Base-by-base conservation (phyloP, 257 asterid species). In the Nicotiana benthamiana region DNA sequence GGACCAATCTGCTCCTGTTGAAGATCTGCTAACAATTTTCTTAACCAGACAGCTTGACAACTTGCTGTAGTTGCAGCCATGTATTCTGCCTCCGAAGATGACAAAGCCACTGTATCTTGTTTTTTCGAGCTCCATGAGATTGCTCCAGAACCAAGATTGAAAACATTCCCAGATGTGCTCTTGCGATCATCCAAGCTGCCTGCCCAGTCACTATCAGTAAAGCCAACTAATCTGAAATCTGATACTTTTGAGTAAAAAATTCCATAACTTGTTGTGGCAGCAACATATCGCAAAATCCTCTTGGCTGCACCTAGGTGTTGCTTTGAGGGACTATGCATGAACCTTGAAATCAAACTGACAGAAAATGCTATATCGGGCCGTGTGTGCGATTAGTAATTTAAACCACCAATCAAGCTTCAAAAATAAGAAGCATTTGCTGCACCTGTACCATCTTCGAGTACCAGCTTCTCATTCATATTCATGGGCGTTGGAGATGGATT, bases 401-500 rank as follows among this genome's bases (percentile, higher is more conserved):
- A 20, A 63, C 57, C 81, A 40, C 80, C 75, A 64, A 81, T 64
- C 18, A 74, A 68, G 52, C 83, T 81, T 57, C 80, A 57, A 17
- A 34, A 72, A 4, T n/a, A 2, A 8, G 13, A 46, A 46, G 11
- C 30, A 43, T 75, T 53, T 15, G 4, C 32, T 75, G 52, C 57
- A 46, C 46, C 3, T n/a, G 68, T 32, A 5, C 51, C 54, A 56
- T 4, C 34, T 30, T 30, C 34, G 34, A 30, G 34, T 30, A 30
- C 34, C 34, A 30, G 34, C 68, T 77, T 77, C 52, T 77, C 70
- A 77, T 36, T 57, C 15, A 48, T 75, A 54, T 62, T 62, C 68
- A 62, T 62, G 13, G 34, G 68, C 13, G 34, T 62, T 16, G 28
- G 13, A n/a, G 32, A 3, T 20, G 68, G 32, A 9, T 62, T 28